Evolutionary conservation across 1,284 basidiomycete species (phyloP).

Genomic region (Moesziomyces sp.): DNA sequence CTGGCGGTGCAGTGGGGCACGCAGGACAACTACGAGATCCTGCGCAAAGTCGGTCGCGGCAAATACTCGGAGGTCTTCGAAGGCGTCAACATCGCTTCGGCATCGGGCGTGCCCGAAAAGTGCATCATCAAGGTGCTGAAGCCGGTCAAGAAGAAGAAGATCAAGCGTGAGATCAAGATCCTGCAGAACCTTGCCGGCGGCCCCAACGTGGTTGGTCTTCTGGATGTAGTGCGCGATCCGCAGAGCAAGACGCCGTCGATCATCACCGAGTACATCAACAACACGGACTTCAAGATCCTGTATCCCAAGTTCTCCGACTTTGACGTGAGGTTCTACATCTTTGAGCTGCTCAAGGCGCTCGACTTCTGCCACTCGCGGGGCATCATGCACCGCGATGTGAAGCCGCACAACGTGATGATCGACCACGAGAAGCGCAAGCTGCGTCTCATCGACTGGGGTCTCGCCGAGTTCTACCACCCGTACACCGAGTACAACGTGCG

Average conservation of each 20-base stretch:
- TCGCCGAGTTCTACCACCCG: conserved; percentile 98
- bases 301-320: conserved; percentile 95
- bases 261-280: conserved; percentile 98
- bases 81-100: conserved; percentile 86
- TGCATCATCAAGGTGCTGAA: conserved; percentile 99
- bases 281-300: conserved; percentile 96
- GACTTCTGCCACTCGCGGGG: conserved; percentile 98
- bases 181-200: conserved; percentile 95
- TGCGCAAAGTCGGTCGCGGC: conserved; percentile 93
- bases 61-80: conserved; percentile 86
- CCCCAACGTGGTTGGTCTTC: conserved; percentile 83
- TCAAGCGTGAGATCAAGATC: conserved; percentile 99
- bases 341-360: conserved; percentile 94
- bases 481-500: conserved; percentile 98
- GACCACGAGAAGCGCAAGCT: conserved; percentile 96
- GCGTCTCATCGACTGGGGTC: conserved; percentile 97
- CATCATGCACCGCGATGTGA: conserved; percentile 99
- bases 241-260: conserved; percentile 95
- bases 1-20: conserved; percentile 67
- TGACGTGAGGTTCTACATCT: conserved; percentile 96
- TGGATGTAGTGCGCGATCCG: conserved; percentile 92
- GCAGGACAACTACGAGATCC: conserved; percentile 98
- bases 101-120: conserved; percentile 78
- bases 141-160: conserved; percentile 99
- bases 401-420: conserved; percentile 99